Evolutionary conservation across 2,329 filamentous ascomycete species (phyloP).

Genomic region (Niveomyces coronatus): DNA sequence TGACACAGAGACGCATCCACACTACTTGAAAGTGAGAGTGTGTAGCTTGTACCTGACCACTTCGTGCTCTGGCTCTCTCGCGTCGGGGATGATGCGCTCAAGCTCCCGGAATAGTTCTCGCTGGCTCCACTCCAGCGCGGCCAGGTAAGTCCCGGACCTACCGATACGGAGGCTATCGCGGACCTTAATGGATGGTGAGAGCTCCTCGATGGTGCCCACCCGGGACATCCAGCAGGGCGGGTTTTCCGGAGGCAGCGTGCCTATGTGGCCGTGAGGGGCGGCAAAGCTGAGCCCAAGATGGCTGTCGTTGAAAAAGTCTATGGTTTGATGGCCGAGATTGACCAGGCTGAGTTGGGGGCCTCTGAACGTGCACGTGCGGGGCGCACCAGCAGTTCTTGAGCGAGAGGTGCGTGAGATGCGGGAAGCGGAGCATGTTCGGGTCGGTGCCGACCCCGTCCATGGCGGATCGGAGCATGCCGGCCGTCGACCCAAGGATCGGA

Average conservation of each 20-base stretch:
- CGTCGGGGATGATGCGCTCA: slow-evolving; percentile 15
- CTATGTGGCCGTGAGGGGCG: not conserved
- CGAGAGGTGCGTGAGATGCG: slow-evolving; percentile 46
- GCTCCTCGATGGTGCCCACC: slow-evolving; percentile 32
- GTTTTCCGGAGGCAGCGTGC: not conserved
- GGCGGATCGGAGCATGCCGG: slow-evolving; percentile 23
- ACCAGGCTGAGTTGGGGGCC: too few species aligned
- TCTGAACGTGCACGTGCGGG: slow-evolving; percentile 44
- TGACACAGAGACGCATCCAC: slow-evolving; percentile 46
- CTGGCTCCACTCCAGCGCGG: too few species aligned
- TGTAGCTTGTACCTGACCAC: slow-evolving; percentile 22
- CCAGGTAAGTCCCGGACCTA: too few species aligned
- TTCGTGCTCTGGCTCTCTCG: slow-evolving; percentile 16
- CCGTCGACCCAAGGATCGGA: slow-evolving; percentile 34
- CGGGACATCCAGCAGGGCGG: slow-evolving; percentile 27
- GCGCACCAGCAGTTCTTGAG: slow-evolving; percentile 61
- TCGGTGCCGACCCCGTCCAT: slow-evolving; percentile 18
- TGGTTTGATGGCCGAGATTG: not conserved
- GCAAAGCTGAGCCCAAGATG: not conserved
- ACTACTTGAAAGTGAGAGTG: slow-evolving; percentile 45
- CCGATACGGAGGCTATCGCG: slow-evolving; percentile 11
- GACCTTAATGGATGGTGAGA: slow-evolving; percentile 28
- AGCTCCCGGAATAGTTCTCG: not conserved
- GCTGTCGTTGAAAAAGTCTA: not conserved
- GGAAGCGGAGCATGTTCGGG: slow-evolving; percentile 37